Percentiles rank a stretch among this genome's conserved stretches.
Conservation (phyloP, 78 protist genomes). For the Salpingoeca rosetta region DNA sequence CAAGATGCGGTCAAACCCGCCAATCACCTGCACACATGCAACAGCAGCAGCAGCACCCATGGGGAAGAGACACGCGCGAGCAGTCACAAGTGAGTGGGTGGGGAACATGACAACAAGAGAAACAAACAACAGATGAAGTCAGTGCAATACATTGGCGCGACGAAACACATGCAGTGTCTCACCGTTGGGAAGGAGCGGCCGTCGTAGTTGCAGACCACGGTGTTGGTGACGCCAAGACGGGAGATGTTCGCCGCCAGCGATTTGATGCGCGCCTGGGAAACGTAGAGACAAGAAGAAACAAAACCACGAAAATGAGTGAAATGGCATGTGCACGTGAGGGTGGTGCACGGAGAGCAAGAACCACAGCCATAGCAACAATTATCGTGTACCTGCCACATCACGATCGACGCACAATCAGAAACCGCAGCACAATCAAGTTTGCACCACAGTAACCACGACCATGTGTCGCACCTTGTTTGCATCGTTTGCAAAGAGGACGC, state of each 20-base stretch:
- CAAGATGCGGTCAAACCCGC: constrained; percentile 89
- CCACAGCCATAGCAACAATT: no score
- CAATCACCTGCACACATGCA: constrained; percentile 41
- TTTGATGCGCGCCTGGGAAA: constrained; percentile 53
- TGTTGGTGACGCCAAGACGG: constrained; percentile 55
- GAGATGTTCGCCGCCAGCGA: constrained; percentile 76
- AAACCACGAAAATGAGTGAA: no score
- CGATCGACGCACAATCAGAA: no score
- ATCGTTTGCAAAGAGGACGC: constrained; percentile 92
- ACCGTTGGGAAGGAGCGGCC: constrained; percentile 75
- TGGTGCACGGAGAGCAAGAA: no score
- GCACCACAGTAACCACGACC: no score
- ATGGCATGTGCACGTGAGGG: no score
- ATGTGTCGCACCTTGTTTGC: constrained; percentile 42
- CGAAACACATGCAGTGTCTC: background rate
- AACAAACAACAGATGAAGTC: no score
- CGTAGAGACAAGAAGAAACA: no score
- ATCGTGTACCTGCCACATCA: no score
- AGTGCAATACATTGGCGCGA: no score
- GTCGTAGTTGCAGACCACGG: constrained; percentile 76
- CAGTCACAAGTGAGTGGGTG: background rate
- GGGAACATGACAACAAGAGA: no score
- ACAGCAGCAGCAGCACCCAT: background rate
- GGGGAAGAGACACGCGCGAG: background rate
- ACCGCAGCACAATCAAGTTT: no score